Conservation (phyloP, 2,329 filamentous ascomycete species). For the Alternaria sp. region DNA sequence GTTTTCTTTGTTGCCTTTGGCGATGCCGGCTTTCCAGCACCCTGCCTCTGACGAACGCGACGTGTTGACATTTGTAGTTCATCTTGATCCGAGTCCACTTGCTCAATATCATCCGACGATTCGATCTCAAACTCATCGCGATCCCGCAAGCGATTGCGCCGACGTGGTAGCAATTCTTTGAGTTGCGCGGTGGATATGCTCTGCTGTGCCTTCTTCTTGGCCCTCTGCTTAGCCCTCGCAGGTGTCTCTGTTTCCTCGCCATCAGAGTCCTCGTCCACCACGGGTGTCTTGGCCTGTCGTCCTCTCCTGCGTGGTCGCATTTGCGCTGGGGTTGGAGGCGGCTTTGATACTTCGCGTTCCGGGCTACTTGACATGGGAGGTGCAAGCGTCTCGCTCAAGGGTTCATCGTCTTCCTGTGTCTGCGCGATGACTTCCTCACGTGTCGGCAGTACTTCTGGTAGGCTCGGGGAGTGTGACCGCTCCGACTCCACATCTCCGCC, state of each 20-base stretch:
- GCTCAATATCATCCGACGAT: conserved; percentile 42
- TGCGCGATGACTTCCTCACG: conserved; percentile 26
- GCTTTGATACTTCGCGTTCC: conserved; percentile 25
- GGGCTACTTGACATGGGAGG: conserved; percentile 53
- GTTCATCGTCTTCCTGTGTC: conserved; percentile 33
- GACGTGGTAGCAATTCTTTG: conserved; percentile 53
- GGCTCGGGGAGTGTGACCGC: conserved; percentile 43
- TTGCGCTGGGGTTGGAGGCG: conserved; percentile 19
- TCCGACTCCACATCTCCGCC: conserved; percentile 37
- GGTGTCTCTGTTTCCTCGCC: conserved; percentile 32
- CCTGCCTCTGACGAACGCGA: conserved; percentile 25
- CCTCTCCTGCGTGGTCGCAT: conserved; percentile 25
- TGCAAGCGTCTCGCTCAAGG: conserved; percentile 51
- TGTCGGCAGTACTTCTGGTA: conserved; percentile 41
- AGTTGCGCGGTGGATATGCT: conserved; percentile 53
- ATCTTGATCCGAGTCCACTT: conserved; percentile 50
- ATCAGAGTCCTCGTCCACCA: conserved; percentile 30
- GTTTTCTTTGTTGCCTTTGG: conserved; percentile 36
- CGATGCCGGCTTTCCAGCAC: conserved; percentile 22
- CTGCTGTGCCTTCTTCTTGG: conserved; percentile 35
- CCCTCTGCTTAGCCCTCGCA: conserved; percentile 21
- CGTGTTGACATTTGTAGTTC: conserved; percentile 46
- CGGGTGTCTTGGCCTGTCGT: conserved; percentile 20
- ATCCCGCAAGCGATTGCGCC: conserved; percentile 40
- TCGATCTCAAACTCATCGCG: conserved; percentile 51